Conservation (phyloP, 1,139 yeast genomes). For the Wickerhamomyces sp. region DNA sequence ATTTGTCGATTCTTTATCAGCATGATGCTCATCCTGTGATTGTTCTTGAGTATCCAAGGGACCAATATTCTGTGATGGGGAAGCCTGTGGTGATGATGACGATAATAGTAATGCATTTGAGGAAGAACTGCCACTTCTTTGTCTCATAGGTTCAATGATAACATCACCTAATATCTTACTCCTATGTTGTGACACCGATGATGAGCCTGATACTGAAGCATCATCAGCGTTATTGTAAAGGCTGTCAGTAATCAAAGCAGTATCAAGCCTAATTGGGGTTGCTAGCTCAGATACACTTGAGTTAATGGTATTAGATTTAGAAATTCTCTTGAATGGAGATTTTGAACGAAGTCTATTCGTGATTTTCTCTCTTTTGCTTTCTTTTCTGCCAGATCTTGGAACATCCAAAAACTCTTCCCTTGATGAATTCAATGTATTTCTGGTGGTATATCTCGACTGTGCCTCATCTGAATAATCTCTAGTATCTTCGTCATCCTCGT, state of each 20-base stretch:
- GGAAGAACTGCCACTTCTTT: conserved; percentile 15
- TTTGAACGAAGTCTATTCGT: conserved; percentile 19
- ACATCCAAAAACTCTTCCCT: conserved; percentile 12
- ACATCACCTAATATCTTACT: conserved; percentile 15
- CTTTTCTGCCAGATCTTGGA: conserved; percentile 2
- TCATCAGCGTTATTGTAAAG: background rate
- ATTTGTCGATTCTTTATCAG: conserved; percentile 15
- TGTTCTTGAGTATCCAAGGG: conserved; percentile 7
- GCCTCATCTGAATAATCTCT: no score
- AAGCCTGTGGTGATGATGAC: no score
- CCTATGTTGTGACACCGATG: background rate
- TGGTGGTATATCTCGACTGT: background rate
- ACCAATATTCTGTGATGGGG: no score
- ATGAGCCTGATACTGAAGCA: background rate
- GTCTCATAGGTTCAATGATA: conserved; percentile 20
- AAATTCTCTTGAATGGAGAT: conserved; percentile 18
- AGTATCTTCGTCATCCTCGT: conserved; percentile 2
- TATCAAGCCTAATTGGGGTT: no score
- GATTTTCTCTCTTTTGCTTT: conserved; percentile 15
- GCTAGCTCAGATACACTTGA: no score
- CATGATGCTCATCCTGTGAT: background rate
- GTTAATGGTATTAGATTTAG: no score
- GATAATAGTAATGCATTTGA: no score
- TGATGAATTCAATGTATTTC: conserved; percentile 3
- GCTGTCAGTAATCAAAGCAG: no score